Conservation (phyloP, 2,329 filamentous ascomycete genomes). For the Alternaria hordeiaustralica region DNA sequence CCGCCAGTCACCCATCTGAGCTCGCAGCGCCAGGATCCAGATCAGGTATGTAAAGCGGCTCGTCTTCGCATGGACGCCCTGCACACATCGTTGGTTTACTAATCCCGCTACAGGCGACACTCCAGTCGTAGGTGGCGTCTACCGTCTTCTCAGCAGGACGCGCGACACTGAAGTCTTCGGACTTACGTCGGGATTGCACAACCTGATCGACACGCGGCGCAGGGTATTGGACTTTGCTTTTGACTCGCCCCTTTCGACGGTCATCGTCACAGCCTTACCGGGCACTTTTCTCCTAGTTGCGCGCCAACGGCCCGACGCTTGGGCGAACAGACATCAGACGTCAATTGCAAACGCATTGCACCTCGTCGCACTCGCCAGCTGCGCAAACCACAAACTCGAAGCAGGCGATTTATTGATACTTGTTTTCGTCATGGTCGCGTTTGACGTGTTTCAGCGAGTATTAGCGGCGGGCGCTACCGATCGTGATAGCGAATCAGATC, state of each 20-base stretch:
- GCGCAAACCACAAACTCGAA: slow-evolving; percentile 26
- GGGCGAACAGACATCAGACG: slow-evolving; percentile 31
- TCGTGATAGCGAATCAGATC: slow-evolving; percentile 20
- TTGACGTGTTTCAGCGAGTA: slow-evolving; percentile 37
- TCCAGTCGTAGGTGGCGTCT: slow-evolving; percentile 13
- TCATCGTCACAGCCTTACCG: slow-evolving; percentile 28
- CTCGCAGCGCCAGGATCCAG: slow-evolving; percentile 8
- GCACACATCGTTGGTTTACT: slow-evolving; percentile 1
- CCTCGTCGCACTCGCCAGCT: slow-evolving; percentile 28
- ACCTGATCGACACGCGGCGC: slow-evolving; percentile 14
- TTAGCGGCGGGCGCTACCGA: slow-evolving; percentile 19
- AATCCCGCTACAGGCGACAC: slow-evolving; percentile 18
- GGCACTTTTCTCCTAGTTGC: slow-evolving; percentile 21
- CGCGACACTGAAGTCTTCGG: slow-evolving; percentile 11
- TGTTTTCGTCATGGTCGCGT: slow-evolving; percentile 41
- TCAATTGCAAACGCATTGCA: slow-evolving; percentile 29
- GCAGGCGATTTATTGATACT: slow-evolving; percentile 31
- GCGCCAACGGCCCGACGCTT: slow-evolving; percentile 22
- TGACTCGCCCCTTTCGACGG: slow-evolving; percentile 24
- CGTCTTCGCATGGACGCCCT: not conserved
- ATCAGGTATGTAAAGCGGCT: slow-evolving; percentile 4
- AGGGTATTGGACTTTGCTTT: slow-evolving; percentile 27
- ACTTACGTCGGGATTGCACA: slow-evolving; percentile 13
- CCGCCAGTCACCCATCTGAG: slow-evolving; percentile 1
- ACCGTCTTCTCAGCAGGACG: slow-evolving; percentile 20